Evolutionary conservation across 495 filamentous ascomycete species (phyloP), one percentile per base, ranked within the genome.

Genomic region (Aspergillus steynii): DNA sequence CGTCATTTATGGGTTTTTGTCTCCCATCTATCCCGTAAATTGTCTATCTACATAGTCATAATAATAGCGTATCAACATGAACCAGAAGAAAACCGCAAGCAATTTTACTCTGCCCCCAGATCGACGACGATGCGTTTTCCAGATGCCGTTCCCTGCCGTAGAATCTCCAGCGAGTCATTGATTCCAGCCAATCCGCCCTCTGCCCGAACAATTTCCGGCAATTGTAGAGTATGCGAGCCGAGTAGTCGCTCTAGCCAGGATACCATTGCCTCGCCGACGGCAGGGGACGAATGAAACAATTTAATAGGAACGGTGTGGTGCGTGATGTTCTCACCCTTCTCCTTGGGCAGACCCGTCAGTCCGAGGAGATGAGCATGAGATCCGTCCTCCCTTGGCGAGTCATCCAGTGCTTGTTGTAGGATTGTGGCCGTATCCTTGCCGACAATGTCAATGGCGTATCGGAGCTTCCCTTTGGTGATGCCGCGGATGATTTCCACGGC

Each of bases 291-390:
- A 63, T 90, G 88, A 63, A 89, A 90, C 28, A 88, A 60, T 69
- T 90, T 90, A 55, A 90, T 88, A 0, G 87, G 88, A 26, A 90
- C 83, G 4, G 77, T 85, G 59, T 90, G 86, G 52, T 81, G 77
- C 26, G 67, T 67, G 20, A 88, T 77, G 9, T 79, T 77, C 0
- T 73, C 61, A 3, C 74, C 61, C 10, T 65, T 61, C 53, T 76
- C 74, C 64, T 87, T 86, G 0, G 88, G 88, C 15, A 86, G 58
- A 0, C 87, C 88, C 5, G 84, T 85, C 31, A 90, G 63, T 0
- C 86, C 86, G 5, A 90, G 77, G 5, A 90, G 73, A 72, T 90
- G 87, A 1, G 80, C 64, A 12, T 65, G 62, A 25, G 50, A 54
- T 0, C 61, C 58, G 20, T 54, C 62, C 3, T 61, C 51, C n/a